phyloP scores from a whole-genome alignment of 805 yeast species.

The Kluyveromyces starmeri region DNA sequence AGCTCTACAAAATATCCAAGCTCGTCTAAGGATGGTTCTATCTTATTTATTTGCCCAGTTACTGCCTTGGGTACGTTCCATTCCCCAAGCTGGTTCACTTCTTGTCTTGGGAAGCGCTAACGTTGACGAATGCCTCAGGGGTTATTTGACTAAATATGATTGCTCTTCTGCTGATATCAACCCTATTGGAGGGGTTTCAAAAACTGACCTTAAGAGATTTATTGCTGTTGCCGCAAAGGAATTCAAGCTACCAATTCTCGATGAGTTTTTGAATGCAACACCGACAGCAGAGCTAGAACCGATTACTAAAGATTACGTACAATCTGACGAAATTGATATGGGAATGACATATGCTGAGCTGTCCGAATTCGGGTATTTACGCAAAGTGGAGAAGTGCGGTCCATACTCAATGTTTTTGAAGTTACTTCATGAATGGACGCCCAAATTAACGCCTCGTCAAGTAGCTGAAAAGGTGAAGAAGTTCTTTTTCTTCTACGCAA shows the following conservation, averaged over 20 bases:
- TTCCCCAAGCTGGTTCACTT: conserved; percentile 53
- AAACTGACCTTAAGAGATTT: conserved; percentile 81
- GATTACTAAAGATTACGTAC: conserved; percentile 83
- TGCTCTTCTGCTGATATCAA: conserved; percentile 96
- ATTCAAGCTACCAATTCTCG: conserved; percentile 69
- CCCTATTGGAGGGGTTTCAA: conserved; percentile 98
- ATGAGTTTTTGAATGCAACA: conserved; percentile 76
- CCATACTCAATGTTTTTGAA: conserved; percentile 93
- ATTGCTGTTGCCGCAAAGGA: conserved; percentile 66
- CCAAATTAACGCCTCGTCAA: conserved; percentile 68
- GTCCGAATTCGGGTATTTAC: conserved; percentile 78
- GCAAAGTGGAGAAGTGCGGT: conserved; percentile 92
- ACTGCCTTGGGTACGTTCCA: conserved; percentile 87
- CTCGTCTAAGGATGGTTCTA: conserved; percentile 89
- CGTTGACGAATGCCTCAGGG: conserved; percentile 93
- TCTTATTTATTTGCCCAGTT: conserved; percentile 90
- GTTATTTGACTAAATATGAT: conserved; percentile 93
- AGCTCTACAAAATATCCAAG: conserved; percentile 95
- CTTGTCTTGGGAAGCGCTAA: conserved; percentile 93
- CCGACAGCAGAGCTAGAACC: conserved; percentile 99
- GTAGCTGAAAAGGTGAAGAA: conserved; percentile 88
- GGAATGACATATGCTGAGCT: conserved; percentile 96
- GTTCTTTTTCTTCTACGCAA: conserved; percentile 88
- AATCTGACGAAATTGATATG: conserved; percentile 96
- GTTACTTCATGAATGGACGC: conserved; percentile 87